Base-by-base conservation (phyloP, 768 basidiomycete species). In the Pleurotus sapidus region DNA sequence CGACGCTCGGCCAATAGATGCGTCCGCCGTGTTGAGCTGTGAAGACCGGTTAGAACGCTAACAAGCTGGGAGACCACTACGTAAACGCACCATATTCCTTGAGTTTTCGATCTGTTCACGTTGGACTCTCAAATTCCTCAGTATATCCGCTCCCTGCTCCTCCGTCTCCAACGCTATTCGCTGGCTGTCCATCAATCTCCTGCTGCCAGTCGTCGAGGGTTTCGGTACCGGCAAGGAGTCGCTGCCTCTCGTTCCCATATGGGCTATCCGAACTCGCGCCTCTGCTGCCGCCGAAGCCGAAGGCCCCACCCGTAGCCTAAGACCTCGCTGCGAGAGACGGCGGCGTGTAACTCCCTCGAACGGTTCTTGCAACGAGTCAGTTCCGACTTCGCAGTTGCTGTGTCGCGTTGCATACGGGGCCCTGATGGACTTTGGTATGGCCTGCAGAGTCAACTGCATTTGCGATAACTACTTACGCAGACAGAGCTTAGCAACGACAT, bases 111-210 rank as follows among this genome's bases (percentile, higher is more conserved):
- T 93, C 70, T 92, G 91, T 69, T 96, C 95, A 58, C 95, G 73
- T 74, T 98, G 95, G 0, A 81, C 80, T 57, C 91, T 74, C 65
- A 98, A 74, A 62, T 82, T 88, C 62, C 87, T 72, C 70, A 98
- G 64, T 62, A 97, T 96, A 63, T 93, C 93, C 4, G 92, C 88
- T 1, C 95, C 95, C 38, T 93, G 81, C 64, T 89, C 86, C 71
- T 97, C 95, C 5, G 95, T 90, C 77, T 97, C 93, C 34, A 97
- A 73, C n/a, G 95, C 95, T 25, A 97, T 77, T 6, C 93, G 76
- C 49, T 94, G 93, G 11, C 87, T 88, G 48, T 93, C 90, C 50
- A 84, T 77, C 56, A 97, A 69, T 50, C 95, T 72, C 43, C 88
- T 71, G 11, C 81, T 78, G 1, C 93, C 92, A n/a, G 65, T 96